Percentiles rank a stretch among this genome's conserved stretches.
phyloP scores from a whole-genome alignment of 2,329 filamentous ascomycete genomes.

The Coniosporium tulheliwenetii region DNA sequence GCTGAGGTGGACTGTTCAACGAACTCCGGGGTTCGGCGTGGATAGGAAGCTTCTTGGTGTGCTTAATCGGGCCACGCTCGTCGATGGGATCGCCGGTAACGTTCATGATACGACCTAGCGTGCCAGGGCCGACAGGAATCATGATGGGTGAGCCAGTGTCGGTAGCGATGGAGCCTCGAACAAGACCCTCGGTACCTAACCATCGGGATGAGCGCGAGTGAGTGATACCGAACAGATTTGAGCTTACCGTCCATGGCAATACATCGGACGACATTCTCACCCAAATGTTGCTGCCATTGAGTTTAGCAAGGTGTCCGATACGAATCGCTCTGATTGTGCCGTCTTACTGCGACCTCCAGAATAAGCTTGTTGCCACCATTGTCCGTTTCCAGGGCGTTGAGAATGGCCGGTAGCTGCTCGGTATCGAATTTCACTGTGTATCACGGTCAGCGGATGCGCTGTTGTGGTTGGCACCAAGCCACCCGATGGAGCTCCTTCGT shows the following conservation, averaged over 20 bases:
- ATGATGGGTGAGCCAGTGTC: constrained; percentile 94
- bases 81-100: constrained; percentile 99
- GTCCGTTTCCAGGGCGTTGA: constrained; percentile 84
- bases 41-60: constrained; percentile 73
- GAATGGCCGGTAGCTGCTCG: constrained; percentile 86
- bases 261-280: constrained; percentile 96
- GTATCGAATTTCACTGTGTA: constrained; percentile 84
- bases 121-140: constrained; percentile 85
- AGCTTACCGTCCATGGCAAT: constrained; percentile 99
- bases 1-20: constrained; percentile 89
- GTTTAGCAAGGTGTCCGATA: neutral
- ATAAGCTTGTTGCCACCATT: constrained; percentile 92
- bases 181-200: constrained; percentile 95
- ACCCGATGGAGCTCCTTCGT: constrained; percentile 9
- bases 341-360: constrained; percentile 84
- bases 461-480: neutral
- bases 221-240: neutral
- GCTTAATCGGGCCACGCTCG: constrained; percentile 96
- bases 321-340: constrained; percentile 5
- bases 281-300: constrained; percentile 76
- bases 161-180: constrained; percentile 68
- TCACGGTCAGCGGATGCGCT: constrained; percentile 13
- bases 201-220: constrained; percentile 4
- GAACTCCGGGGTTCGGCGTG: constrained; percentile 91
- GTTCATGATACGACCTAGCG: constrained; percentile 98